phyloP scores from a whole-genome alignment of 352 stramenopile genomes.

The Globisporangium okanoganense region DNA sequence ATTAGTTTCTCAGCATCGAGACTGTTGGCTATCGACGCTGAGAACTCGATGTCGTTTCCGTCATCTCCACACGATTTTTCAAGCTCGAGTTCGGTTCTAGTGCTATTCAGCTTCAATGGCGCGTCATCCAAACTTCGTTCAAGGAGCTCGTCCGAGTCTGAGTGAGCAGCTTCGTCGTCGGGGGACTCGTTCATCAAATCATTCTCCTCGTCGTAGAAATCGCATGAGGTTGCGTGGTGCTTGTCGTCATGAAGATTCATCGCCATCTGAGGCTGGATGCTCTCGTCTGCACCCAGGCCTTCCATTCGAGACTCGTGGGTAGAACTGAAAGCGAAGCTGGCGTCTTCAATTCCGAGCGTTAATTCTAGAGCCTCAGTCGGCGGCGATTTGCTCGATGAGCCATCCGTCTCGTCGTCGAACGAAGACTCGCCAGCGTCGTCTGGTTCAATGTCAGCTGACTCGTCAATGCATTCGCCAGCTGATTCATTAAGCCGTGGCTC shows the following conservation, averaged over 20 bases:
- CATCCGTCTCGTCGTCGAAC: neutral
- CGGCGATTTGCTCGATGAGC: neutral
- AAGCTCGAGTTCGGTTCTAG: neutral
- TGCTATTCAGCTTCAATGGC: too few species aligned
- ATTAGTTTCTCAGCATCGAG: neutral
- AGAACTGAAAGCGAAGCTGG: neutral
- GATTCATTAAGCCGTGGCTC: neutral
- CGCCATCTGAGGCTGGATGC: neutral
- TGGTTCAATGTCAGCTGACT: too few species aligned
- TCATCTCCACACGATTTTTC: neutral
- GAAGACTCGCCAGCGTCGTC: too few species aligned
- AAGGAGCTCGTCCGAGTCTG: neutral
- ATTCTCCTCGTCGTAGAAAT: neutral
- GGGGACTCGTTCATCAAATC: neutral
- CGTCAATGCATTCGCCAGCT: neutral
- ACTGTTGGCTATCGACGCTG: neutral
- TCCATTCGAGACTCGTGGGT: neutral
- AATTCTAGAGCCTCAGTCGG: neutral
- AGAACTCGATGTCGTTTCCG: neutral
- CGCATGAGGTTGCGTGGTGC: neutral
- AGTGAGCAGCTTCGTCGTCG: neutral
- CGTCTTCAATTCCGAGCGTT: neutral
- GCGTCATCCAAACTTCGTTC: neutral
- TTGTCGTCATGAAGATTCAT: neutral
- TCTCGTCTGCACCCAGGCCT: neutral